phyloP scores from a whole-genome alignment of 768 basidiomycete genomes.

The Tubosaeta brunneosetosa region DNA sequence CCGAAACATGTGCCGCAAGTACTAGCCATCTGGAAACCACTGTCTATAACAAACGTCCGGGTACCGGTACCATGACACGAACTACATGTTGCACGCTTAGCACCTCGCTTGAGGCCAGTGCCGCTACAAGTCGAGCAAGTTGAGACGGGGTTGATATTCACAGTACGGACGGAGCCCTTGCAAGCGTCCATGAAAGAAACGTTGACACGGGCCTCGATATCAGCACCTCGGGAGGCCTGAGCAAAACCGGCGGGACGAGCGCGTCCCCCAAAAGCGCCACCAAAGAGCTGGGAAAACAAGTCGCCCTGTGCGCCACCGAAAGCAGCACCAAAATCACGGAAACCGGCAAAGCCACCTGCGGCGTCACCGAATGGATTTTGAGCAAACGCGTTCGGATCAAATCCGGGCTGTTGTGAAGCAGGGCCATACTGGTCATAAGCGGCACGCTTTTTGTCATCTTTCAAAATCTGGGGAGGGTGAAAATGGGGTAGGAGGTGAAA shows the following conservation, averaged over 20 bases:
- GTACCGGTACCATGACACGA: slow-evolving; percentile 85
- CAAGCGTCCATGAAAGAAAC: slow-evolving; percentile 93
- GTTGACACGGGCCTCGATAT: slow-evolving; percentile 72
- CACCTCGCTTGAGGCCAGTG: slow-evolving; percentile 80
- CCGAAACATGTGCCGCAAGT: slow-evolving; percentile 84
- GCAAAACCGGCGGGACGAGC: slow-evolving; percentile 40
- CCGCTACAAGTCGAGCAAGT: slow-evolving; percentile 84
- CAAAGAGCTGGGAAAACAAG: slow-evolving; percentile 85
- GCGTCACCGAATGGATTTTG: slow-evolving; percentile 47
- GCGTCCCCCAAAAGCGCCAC: slow-evolving; percentile 51
- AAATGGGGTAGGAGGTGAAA: slow-evolving; percentile 14
- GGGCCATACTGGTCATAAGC: slow-evolving; percentile 90
- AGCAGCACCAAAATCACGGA: slow-evolving; percentile 61
- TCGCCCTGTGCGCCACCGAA: slow-evolving; percentile 58
- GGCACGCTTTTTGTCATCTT: slow-evolving; percentile 90
- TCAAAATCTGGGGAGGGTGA: slow-evolving; percentile 60
- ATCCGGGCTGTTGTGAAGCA: slow-evolving; percentile 89
- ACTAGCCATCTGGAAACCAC: slow-evolving; percentile 95
- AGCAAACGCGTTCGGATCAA: slow-evolving; percentile 84
- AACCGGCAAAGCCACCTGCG: slow-evolving; percentile 62
- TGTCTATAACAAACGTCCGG: slow-evolving; percentile 83
- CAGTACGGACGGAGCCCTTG: slow-evolving; percentile 73
- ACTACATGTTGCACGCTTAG: slow-evolving; percentile 73
- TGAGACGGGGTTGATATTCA: slow-evolving; percentile 75
- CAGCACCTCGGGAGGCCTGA: slow-evolving; percentile 58